These are phyloP conservation scores for Exobasidium cylindrosporum DNA, from an alignment of 1,284 basidiomycete genomes.

Conservation along the genomic window DNA sequence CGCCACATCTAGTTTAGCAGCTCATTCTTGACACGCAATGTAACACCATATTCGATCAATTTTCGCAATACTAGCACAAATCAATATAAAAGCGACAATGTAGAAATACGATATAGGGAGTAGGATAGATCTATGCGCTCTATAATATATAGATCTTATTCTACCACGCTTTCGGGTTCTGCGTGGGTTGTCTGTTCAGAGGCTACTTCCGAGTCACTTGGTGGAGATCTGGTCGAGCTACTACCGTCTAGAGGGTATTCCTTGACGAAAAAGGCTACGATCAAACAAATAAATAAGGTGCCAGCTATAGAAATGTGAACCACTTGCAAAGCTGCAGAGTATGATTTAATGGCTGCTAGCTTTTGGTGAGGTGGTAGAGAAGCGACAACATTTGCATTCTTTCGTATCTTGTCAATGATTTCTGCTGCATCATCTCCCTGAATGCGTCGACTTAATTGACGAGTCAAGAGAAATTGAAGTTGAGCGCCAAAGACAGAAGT, in stretches of 20 bases:
- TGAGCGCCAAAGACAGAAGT: background rate
- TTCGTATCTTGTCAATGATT: background rate
- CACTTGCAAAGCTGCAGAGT: background rate
- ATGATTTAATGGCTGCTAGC: constrained; percentile 1
- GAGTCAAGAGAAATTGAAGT: background rate
- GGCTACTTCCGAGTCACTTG: no score
- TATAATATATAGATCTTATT: no score
- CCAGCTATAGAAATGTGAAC: background rate
- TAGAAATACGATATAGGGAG: no score
- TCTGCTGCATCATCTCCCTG: constrained; percentile 2
- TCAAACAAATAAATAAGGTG: background rate
- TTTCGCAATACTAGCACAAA: no score
- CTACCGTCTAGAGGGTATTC: background rate
- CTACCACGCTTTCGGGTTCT: no score
- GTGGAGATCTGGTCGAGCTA: background rate
- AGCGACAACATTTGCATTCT: background rate
- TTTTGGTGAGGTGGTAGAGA: background rate
- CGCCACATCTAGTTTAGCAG: no score
- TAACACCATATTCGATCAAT: no score
- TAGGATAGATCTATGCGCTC: no score
- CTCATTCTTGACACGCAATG: no score
- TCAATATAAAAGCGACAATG: no score
- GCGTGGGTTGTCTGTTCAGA: no score
- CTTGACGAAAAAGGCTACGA: constrained; percentile 3
- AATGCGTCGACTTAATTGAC: background rate